Evolutionary conservation across 257 asterid species (phyloP), one percentile per base, ranked within the genome.

Genomic region (Primulina eburnea): DNA sequence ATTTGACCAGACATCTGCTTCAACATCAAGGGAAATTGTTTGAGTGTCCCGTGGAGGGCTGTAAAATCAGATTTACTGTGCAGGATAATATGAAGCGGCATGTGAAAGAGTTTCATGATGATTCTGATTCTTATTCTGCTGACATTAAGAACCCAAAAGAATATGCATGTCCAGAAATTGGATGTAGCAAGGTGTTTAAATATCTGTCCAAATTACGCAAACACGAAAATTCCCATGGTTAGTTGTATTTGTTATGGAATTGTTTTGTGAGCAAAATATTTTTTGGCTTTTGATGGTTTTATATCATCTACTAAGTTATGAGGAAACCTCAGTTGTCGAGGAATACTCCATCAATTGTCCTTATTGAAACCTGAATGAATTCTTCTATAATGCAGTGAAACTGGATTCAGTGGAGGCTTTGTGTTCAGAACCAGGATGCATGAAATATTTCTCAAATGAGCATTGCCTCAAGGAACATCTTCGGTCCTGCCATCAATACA

Each of bases 221-320:
- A 65, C 99, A 94, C 4, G 89, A 86, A 79, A 82, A 81, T 12
- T 88, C 96, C 53, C 99, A 94, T 78, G 95, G 99, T 81, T 71
- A 73, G 71, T 68, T 67, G 17, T 4, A 43, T 40, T 18, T 62
- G 8, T 59, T 47, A 37, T 8, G 29, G 28, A 60, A 20, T 63
- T 47, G 60, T n/a, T 66, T 2, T n/a, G 59, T 55, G 21, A 17
- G 21, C 20, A 24, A 7, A 55, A 55, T 33, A 3, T 69, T 8
- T 28, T 12, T 47, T 34, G 32, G 16, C 18, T 56, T 32, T 53
- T 47, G 33, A 40, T 17, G 65, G 26, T 43, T 33, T 33, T 33
- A 33, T 6, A 33, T 33, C 35, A 33, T 33, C 7, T 33, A 28
- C 29, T 28, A 28, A 28, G 30, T 43, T 14, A 43, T 3, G 53